phyloP scores from a whole-genome alignment of 495 filamentous ascomycete species.

The Collariella sp. region DNA sequence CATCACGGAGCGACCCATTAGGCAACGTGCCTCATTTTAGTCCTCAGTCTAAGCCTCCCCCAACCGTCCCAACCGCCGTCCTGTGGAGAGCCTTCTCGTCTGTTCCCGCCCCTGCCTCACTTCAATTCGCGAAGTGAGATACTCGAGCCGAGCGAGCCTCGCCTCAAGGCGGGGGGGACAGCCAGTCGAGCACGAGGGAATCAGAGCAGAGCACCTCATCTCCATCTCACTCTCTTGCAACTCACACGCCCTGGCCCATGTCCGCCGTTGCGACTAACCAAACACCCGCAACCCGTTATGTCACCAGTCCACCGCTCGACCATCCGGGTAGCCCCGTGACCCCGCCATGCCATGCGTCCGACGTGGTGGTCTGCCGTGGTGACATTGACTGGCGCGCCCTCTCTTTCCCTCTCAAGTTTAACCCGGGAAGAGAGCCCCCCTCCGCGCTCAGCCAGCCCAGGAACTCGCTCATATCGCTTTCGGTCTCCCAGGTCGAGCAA shows the following conservation, averaged over 20 bases:
- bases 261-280: not conserved
- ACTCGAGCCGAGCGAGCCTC: no score
- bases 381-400: no score
- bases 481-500: no score
- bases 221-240: not conserved
- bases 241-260: not conserved
- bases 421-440: no score
- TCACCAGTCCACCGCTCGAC: not conserved
- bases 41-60: not conserved
- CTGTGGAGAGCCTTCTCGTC: not conserved
- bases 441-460: no score
- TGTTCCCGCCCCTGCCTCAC: not conserved
- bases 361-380: no score
- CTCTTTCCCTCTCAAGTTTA: no score
- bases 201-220: no score
- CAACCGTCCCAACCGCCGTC: not conserved
- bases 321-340: not conserved
- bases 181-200: no score
- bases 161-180: no score
- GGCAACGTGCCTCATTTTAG: constrained; percentile 9
- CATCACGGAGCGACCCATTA: not conserved
- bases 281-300: not conserved
- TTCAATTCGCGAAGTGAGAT: not conserved
- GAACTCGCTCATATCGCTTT: no score
- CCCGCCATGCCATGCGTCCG: not conserved